Conservation (phyloP, 495 filamentous ascomycete genomes). For the Neurospora sp. region DNA sequence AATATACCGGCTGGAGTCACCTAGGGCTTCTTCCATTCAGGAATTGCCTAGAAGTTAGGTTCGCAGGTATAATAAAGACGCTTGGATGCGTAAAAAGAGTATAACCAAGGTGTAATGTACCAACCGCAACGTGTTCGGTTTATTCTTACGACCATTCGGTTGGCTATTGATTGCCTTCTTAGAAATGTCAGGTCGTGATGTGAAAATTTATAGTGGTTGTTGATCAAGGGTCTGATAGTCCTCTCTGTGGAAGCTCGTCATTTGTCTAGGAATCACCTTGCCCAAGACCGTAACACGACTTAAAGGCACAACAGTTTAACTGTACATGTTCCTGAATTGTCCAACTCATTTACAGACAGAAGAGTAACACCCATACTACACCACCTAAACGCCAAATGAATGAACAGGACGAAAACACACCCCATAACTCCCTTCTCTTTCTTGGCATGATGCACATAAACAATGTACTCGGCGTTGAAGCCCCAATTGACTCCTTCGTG, state of each 20-base stretch:
- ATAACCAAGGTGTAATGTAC: too few species aligned
- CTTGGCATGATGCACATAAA: background rate
- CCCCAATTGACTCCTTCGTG: background rate
- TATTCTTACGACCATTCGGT: background rate
- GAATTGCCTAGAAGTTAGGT: too few species aligned
- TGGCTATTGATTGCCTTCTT: too few species aligned
- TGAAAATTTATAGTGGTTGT: background rate
- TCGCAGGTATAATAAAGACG: too few species aligned
- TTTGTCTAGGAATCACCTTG: background rate
- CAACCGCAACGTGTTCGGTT: too few species aligned
- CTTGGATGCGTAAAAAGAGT: too few species aligned
- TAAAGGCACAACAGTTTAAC: background rate
- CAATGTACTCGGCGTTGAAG: background rate
- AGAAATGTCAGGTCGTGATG: background rate
- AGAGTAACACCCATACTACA: background rate
- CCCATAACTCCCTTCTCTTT: background rate
- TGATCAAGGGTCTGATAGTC: background rate
- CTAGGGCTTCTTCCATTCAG: too few species aligned
- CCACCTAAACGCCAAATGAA: background rate
- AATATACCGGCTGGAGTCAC: too few species aligned
- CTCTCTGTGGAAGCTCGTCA: background rate
- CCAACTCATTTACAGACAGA: background rate
- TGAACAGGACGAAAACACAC: background rate
- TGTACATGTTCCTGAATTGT: background rate
- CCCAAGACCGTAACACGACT: background rate